These are phyloP conservation scores for Desmodesmus armatus DNA, from an alignment of 139 green algal species.

Conservation along the genomic window DNA sequence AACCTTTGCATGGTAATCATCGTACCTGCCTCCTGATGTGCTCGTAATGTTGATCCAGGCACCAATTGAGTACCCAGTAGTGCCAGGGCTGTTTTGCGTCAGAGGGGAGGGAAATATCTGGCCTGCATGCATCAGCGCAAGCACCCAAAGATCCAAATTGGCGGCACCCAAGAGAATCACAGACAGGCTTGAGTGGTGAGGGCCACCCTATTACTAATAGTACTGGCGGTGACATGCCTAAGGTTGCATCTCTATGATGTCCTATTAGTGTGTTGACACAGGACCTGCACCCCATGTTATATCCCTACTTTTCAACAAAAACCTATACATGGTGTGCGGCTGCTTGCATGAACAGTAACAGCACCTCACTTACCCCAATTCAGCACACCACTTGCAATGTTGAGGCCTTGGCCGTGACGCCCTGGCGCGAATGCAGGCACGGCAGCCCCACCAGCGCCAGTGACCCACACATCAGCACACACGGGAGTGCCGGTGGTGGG, in stretches of 20 bases:
- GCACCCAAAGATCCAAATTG: too few relatives aligned
- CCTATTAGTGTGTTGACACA: too few relatives aligned
- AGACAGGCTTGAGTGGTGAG: too few relatives aligned
- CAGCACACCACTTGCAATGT: neutral
- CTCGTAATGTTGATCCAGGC: neutral
- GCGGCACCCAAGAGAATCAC: too few relatives aligned
- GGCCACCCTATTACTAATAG: too few relatives aligned
- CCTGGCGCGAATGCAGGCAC: neutral
- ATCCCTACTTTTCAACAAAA: too few relatives aligned
- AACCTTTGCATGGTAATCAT: too few relatives aligned
- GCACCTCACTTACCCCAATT: constrained; percentile 1
- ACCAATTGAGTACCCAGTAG: neutral
- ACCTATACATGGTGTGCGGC: too few relatives aligned
- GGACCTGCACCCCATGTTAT: too few relatives aligned
- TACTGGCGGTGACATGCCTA: too few relatives aligned
- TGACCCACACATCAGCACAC: neutral
- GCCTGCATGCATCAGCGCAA: neutral
- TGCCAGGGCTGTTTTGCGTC: neutral
- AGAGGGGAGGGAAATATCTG: neutral
- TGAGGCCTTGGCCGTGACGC: neutral
- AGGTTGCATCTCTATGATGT: too few relatives aligned
- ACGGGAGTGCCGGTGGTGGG: neutral
- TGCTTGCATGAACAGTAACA: too few relatives aligned
- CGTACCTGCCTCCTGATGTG: neutral
- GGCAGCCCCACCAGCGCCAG: neutral